Base-by-base conservation (phyloP, 1,284 basidiomycete genomes). In the Ustilago lituana region DNA sequence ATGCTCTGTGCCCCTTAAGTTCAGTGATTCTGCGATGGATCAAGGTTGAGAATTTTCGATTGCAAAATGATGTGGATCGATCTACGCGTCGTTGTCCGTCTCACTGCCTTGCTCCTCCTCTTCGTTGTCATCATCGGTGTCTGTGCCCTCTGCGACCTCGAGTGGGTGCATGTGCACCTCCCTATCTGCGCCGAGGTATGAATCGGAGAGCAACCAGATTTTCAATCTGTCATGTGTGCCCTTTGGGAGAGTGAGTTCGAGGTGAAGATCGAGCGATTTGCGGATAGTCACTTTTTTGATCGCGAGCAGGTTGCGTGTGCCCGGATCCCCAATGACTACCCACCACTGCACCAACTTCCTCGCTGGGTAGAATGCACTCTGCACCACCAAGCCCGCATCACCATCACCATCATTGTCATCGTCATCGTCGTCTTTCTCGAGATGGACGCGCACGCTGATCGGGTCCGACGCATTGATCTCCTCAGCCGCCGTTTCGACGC, bases 261-360 rank as follows among this genome's bases (percentile, higher is more conserved):
- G 87, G 80, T 93, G 93, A 58, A 92, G 89, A 20, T 85, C 84
- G 12, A 96, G 86, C 5, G 40, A 48, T 24, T 66, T 71, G 76
- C 87, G 89, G 67, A 98, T 88, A 2, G 95, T 97, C 20, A 98
- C 91, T 59, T 91, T 91, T 85, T 98, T 97, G 87, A 99, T 97
- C 47, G 92, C 91, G 27, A 94, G 88, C 37, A 98, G 85, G 73
- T 89, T 61, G 87, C 87, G 72, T 85, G 89, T 78, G 82, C 86
- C 56, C 84, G 88, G 80, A 70, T 96, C 92, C 26, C 94, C 94
- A 5, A 98, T 87, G 33, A 98, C 93, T 26, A 98, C 85, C 94
- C 94, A 98, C 94, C 94, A 98, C 78, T 94, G 93, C 54, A 91
- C 89, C 83, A 94, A 88, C 86, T 98, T 98, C 82, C 89, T 89